Evolutionary conservation across 1,284 basidiomycete species (phyloP).

Genomic region (Cutaneotrichosporon dermatis): DNA sequence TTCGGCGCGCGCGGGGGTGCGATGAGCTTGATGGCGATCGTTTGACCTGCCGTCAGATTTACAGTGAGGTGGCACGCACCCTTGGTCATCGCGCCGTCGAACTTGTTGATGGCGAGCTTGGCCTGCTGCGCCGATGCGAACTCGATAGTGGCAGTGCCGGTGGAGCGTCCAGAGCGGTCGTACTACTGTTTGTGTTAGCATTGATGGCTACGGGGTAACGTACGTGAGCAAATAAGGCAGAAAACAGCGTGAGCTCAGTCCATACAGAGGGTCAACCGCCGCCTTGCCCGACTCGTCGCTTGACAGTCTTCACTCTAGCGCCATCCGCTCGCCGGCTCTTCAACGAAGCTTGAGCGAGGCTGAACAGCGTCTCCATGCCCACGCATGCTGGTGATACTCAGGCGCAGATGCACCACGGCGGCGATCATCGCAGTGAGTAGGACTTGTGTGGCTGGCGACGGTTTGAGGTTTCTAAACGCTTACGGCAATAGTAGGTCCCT

Average conservation of each 20-base stretch:
- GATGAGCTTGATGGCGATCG: constrained; percentile 66
- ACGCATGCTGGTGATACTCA: too few relatives aligned
- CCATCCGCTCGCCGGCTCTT: not conserved
- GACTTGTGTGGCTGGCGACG: not conserved
- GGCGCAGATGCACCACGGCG: too few relatives aligned
- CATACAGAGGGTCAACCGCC: not conserved
- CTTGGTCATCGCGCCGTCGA: constrained; percentile 84
- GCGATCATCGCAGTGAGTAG: too few relatives aligned
- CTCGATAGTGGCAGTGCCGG: constrained; percentile 74
- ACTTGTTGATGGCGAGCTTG: constrained; percentile 75
- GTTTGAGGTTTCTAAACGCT: constrained; percentile 36
- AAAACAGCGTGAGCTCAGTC: constrained; percentile 21
- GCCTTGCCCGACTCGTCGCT: not conserved
- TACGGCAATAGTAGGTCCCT: constrained; percentile 90
- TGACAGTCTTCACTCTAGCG: not conserved
- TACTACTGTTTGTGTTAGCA: constrained; percentile 57
- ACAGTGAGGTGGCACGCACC: constrained; percentile 53
- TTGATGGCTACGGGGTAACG: constrained; percentile 17
- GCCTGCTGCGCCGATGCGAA: constrained; percentile 77
- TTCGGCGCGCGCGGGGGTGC: constrained; percentile 22
- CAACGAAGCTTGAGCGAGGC: not conserved
- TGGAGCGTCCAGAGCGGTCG: constrained; percentile 90
- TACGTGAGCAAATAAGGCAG: constrained; percentile 19
- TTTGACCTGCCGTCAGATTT: constrained; percentile 59
- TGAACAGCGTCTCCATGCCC: too few relatives aligned